Conservation (phyloP, 495 filamentous ascomycete genomes). For the Daldinia loculata region DNA sequence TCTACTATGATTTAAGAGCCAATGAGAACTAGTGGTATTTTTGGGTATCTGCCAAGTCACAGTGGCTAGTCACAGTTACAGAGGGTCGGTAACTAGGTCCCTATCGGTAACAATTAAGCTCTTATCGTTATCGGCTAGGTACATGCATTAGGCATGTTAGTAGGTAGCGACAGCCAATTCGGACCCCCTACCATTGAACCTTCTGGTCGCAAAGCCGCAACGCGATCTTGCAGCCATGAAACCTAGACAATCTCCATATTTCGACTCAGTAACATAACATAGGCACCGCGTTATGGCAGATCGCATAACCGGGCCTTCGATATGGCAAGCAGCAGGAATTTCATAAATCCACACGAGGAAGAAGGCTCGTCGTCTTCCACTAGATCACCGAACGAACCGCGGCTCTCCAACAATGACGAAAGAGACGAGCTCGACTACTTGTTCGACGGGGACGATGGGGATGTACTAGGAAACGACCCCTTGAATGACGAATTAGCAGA, state of each 20-base stretch:
- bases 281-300: conserved; percentile 43
- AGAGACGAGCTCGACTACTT: conserved; percentile 58
- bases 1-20: conserved; percentile 8
- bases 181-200: conserved; percentile 16
- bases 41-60: neutral
- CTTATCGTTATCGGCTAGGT: conserved; percentile 24
- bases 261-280: neutral
- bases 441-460: conserved; percentile 50
- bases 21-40: neutral
- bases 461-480: conserved; percentile 58
- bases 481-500: conserved; percentile 57
- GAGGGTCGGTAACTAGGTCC: neutral
- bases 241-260: conserved; percentile 5
- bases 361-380: conserved; percentile 47
- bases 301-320: conserved; percentile 34
- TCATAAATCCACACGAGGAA: conserved; percentile 40
- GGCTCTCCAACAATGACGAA: conserved; percentile 45
- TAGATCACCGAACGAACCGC: conserved; percentile 40
- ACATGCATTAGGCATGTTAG: neutral
- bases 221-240: conserved; percentile 9
- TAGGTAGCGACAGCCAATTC: conserved; percentile 8
- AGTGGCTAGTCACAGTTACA: conserved; percentile 2
- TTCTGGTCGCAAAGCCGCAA: conserved; percentile 31
- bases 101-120: conserved; percentile 1
- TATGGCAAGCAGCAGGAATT: conserved; percentile 48